Evolutionary conservation across 345 rosid genomes (phyloP).

Genomic region (Durio zibethinus): DNA sequence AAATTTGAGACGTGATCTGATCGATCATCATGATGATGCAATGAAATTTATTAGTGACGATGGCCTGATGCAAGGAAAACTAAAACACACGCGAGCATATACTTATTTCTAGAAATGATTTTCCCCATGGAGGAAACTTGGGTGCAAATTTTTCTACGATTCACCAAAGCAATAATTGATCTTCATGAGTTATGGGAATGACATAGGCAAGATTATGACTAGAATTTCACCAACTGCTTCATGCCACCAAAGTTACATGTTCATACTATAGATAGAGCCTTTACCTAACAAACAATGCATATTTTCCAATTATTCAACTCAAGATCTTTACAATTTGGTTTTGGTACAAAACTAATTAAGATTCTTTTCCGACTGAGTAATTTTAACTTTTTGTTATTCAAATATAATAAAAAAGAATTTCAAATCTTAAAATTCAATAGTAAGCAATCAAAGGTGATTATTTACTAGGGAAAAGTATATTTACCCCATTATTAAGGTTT

Average conservation of each 20-base stretch:
- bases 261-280: neutral
- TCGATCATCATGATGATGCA: neutral
- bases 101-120: too few species aligned
- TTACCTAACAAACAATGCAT: neutral
- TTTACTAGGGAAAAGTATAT: too few species aligned
- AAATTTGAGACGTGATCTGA: neutral
- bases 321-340: neutral
- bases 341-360: neutral
- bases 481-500: too few species aligned
- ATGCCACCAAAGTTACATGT: neutral
- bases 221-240: neutral
- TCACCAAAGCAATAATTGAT: neutral
- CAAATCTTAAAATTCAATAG: too few species aligned
- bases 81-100: neutral
- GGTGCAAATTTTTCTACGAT: neutral
- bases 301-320: neutral
- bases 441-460: too few species aligned
- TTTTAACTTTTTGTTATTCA: neutral
- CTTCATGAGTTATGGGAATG: neutral
- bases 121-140: neutral
- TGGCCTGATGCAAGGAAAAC: neutral
- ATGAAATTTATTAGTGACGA: neutral
- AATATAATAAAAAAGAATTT: too few species aligned
- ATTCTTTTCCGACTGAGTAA: neutral
- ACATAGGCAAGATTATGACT: neutral